Evolutionary conservation across 352 stramenopile genomes (phyloP), one percentile per base, ranked within the genome.

Genomic region (Elongisporangium anandrum): DNA sequence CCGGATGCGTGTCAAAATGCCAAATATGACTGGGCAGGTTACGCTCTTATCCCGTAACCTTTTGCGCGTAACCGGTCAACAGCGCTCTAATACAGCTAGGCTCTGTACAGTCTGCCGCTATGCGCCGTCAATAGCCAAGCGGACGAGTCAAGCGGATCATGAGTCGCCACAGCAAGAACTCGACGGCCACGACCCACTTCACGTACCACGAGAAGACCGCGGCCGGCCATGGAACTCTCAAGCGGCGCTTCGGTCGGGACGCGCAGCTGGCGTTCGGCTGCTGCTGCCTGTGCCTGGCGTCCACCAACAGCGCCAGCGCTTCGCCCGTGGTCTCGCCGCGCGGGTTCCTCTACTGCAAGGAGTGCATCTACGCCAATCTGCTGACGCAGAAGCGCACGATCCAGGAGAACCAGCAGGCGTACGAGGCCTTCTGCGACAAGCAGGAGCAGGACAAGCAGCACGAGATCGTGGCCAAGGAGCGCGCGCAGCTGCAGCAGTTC

Each of bases 91-190:
- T 45, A 45, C 2, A 16, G 34, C 34, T 45, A 4, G 4, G 17
- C 10, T 17, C 34, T 45, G 34, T 45, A 45, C 1, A 4, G 34
- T 17, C 2, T 1, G 13, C 1, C 34, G 10, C 34, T 12, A 45
- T 45, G 10, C 4, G 17, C 5, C 10, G 12, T 38, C 26, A 9
- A 38, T 9, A 45, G 34, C 34, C 34, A 45, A 45, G 34, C 34
- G 34, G 34, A 45, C 48, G 19, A 34, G n/a, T 51, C 2, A 52
- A 23, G n/a, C n/a, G 15, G 16, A 61, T 9, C 50, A 92, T 94
- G 84, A 93, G 77, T 52, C 75, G 86, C 45, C 86, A 95, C 72
- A 94, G 83, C 70, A 95, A 95, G 83, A 95, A 95, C 73, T 71
- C 83, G 66, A 95, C 84, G 54, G 82, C 86, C 41, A 86, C 82